These are phyloP conservation scores for Phytophthora lateralis DNA, from an alignment of 352 stramenopile species.

Conservation along the genomic window DNA sequence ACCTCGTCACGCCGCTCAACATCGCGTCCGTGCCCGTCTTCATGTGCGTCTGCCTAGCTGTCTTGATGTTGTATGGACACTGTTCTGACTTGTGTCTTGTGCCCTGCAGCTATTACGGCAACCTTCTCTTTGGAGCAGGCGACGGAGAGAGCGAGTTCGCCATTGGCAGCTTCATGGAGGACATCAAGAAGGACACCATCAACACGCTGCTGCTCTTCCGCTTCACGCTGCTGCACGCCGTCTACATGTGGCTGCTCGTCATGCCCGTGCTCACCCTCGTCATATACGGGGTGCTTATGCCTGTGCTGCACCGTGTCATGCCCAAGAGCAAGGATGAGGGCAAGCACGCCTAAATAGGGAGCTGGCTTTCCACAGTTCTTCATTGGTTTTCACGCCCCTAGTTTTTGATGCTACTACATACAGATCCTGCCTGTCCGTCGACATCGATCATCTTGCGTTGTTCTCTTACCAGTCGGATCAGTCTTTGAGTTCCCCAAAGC, in stretches of 20 bases:
- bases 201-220: constrained; percentile 78
- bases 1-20: constrained; percentile 80
- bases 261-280: constrained; percentile 64
- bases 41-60: constrained; percentile 57
- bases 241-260: constrained; percentile 80
- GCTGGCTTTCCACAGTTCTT: constrained; percentile 1
- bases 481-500: constrained; percentile 24
- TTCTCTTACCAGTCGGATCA: constrained; percentile 4
- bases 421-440: background rate
- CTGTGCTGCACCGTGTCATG: constrained; percentile 70
- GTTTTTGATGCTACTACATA: too few relatives aligned
- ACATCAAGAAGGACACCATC: constrained; percentile 74
- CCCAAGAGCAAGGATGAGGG: constrained; percentile 55
- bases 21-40: constrained; percentile 77
- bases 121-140: constrained; percentile 45
- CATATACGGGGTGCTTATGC: constrained; percentile 72
- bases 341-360: constrained; percentile 40
- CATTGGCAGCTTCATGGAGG: constrained; percentile 68
- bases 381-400: background rate
- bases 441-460: constrained; percentile 22
- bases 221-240: constrained; percentile 80
- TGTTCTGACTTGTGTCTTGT: constrained; percentile 4
- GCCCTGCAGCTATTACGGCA: constrained; percentile 61
- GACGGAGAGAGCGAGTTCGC: constrained; percentile 68
- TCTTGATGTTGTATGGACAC: background rate